Conservation (phyloP, 2,329 filamentous ascomycete genomes). For the Bipolaris bicolor region DNA sequence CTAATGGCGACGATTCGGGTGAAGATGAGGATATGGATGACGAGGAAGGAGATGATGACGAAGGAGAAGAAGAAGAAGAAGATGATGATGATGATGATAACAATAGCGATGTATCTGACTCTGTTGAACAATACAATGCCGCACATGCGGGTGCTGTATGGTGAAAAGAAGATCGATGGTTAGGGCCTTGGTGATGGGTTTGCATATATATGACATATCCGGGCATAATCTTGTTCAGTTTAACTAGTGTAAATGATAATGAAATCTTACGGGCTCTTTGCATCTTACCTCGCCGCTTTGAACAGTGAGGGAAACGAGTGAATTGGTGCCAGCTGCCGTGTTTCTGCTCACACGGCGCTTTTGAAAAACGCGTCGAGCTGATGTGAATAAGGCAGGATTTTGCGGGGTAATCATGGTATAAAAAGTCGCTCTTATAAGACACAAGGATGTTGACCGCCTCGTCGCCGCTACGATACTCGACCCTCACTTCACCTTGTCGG, state of each 20-base stretch:
- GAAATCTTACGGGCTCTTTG: not conserved
- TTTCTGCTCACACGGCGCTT: no score
- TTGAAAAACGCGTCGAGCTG: no score
- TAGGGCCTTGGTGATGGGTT: not conserved
- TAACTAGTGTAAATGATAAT: not conserved
- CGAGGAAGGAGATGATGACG: slow-evolving; percentile 17
- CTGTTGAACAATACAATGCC: not conserved
- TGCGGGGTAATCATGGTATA: not conserved
- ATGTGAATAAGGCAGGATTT: not conserved
- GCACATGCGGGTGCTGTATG: no score
- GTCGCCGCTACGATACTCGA: not conserved
- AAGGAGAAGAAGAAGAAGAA: slow-evolving; percentile 5
- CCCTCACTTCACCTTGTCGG: no score
- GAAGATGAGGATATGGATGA: slow-evolving; percentile 26
- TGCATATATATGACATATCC: not conserved
- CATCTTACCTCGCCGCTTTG: no score
- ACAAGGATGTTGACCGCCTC: not conserved
- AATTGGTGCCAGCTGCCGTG: no score
- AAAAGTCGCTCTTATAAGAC: not conserved
- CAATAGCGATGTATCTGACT: not conserved
- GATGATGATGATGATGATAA: not conserved
- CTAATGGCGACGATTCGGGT: slow-evolving; percentile 7
- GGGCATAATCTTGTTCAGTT: not conserved
- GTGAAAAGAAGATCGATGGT: not conserved
- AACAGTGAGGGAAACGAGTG: no score